These are phyloP conservation scores for Cryphonectria naterciae DNA, from an alignment of 2,329 filamentous ascomycete species.

Conservation along the genomic window DNA sequence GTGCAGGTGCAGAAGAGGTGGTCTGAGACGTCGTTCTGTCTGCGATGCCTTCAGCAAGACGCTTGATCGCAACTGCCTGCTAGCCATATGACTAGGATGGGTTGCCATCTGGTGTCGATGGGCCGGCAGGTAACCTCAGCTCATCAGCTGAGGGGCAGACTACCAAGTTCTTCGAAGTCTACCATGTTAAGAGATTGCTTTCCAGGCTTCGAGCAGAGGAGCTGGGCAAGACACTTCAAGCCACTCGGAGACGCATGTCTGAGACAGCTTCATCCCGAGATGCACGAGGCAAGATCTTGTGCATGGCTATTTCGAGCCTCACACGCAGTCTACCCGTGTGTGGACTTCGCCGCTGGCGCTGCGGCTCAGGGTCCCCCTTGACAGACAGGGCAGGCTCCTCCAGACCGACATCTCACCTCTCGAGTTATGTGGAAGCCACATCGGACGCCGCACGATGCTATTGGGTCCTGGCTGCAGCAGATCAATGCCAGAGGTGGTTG, in stretches of 20 bases:
- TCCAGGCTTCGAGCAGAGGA: not conserved
- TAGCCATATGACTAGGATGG: not conserved
- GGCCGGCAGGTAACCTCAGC: not conserved
- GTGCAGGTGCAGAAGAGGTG: not conserved
- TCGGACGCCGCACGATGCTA: slow-evolving; percentile 16
- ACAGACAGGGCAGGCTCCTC: slow-evolving; percentile 1
- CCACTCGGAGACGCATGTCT: slow-evolving; percentile 25
- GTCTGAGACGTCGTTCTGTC: not conserved
- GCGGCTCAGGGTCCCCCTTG: slow-evolving; percentile 12
- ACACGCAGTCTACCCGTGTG: not conserved
- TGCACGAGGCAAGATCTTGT: slow-evolving; percentile 18
- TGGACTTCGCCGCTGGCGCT: not conserved
- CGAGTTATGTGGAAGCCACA: slow-evolving; percentile 16
- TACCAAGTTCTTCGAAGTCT: not conserved
- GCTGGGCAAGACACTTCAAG: slow-evolving; percentile 21
- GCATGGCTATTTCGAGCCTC: slow-evolving; percentile 13
- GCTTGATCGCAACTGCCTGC: not conserved
- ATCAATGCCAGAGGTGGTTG: slow-evolving; percentile 22
- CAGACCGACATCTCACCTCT: slow-evolving; percentile 19
- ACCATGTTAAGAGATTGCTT: not conserved
- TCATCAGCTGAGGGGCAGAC: not conserved
- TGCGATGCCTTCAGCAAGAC: not conserved
- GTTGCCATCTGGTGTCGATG: not conserved
- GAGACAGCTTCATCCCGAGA: slow-evolving; percentile 22
- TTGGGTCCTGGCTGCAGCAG: slow-evolving; percentile 16